These are phyloP conservation scores for Suillus alpinus DNA, from an alignment of 768 basidiomycete genomes.

Conservation along the genomic window DNA sequence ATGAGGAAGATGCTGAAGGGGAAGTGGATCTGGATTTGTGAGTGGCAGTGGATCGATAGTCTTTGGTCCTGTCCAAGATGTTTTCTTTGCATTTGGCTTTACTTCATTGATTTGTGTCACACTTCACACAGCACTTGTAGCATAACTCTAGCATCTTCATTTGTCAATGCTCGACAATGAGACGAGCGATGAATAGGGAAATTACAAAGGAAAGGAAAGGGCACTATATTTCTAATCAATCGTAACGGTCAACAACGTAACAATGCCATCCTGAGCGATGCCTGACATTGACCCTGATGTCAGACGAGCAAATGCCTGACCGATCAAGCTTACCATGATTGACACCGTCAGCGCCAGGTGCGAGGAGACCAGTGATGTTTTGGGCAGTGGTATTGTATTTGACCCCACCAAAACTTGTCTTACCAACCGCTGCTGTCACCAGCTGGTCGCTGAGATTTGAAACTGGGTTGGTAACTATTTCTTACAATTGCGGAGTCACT, in stretches of 20 bases:
- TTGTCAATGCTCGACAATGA: conserved; percentile 1
- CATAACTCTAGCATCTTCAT: conserved; percentile 13
- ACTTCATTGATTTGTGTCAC: conserved; percentile 9
- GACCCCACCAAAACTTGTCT: conserved; percentile 39
- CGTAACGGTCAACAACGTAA: conserved; percentile 52
- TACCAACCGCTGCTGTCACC: conserved; percentile 37
- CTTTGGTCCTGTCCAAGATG: conserved; percentile 5
- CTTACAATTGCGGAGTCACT: conserved; percentile 6
- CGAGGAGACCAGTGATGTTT: conserved; percentile 53
- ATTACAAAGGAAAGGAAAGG: not conserved
- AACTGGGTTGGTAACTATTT: not conserved
- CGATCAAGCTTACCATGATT: conserved; percentile 44
- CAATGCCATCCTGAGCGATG: conserved; percentile 59
- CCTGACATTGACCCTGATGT: conserved; percentile 30
- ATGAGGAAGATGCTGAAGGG: conserved; percentile 17
- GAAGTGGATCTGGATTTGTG: conserved; percentile 20
- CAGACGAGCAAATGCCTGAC: not conserved
- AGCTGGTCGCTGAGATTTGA: conserved; percentile 32
- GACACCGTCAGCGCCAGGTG: conserved; percentile 48
- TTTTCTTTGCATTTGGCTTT: conserved; percentile 20
- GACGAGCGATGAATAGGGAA: not conserved
- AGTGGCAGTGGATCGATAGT: conserved; percentile 8
- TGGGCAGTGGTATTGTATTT: conserved; percentile 44
- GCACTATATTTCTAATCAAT: conserved; percentile 28
- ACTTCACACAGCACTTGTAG: conserved; percentile 16